Evolutionary conservation across 345 rosid genomes (phyloP).

Genomic region (Citrus medica): DNA sequence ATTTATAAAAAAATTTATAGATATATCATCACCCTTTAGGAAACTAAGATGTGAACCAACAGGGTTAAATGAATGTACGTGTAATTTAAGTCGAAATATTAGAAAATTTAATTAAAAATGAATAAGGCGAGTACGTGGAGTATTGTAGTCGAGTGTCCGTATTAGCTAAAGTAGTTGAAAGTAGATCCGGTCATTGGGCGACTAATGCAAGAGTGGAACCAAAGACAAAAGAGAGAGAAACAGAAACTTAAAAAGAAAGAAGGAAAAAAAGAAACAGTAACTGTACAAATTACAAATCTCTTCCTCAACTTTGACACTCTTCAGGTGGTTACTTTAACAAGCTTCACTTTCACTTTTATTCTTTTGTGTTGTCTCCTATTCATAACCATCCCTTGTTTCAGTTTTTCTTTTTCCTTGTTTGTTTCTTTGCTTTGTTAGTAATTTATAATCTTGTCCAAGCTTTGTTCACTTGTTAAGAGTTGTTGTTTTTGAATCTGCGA

Average conservation of each 20-base stretch:
- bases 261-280: neutral
- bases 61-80: too few species aligned
- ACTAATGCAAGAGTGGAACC: neutral
- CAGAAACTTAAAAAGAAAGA: neutral
- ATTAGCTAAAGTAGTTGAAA: neutral
- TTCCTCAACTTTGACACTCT: neutral
- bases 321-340: neutral
- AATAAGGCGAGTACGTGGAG: neutral
- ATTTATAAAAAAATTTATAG: too few species aligned
- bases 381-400: too few species aligned
- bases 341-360: neutral
- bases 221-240: too few species aligned
- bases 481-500: neutral
- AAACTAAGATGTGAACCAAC: too few species aligned
- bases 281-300: neutral
- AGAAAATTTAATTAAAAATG: too few species aligned
- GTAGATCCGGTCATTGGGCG: neutral
- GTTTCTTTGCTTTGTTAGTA: neutral
- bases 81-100: too few species aligned
- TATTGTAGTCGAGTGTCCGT: neutral
- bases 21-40: accelerated
- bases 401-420: neutral
- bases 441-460: neutral
- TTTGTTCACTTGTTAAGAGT: neutral
- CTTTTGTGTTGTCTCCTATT: neutral